Percentiles rank a stretch among this genome's conserved stretches.
phyloP scores from a whole-genome alignment of 345 rosid genomes.

The Acer campestre region DNA sequence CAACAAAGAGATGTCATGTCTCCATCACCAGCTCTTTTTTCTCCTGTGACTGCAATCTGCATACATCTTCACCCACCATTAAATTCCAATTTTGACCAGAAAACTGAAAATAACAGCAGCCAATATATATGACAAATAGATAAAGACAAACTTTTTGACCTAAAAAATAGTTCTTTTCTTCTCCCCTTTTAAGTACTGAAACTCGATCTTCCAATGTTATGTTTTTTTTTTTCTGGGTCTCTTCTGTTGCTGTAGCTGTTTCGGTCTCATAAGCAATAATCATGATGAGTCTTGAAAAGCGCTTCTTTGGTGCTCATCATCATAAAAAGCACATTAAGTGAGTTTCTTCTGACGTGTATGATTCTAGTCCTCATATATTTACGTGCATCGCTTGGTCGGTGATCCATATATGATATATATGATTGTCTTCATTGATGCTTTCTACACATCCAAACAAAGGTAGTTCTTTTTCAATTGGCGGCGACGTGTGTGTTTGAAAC shows the following conservation, averaged over 20 bases:
- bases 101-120: neutral
- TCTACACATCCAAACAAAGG: neutral
- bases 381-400: slow-evolving; percentile 7
- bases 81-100: neutral
- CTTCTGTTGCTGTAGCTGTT: neutral
- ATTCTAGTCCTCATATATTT: neutral
- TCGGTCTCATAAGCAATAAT: neutral
- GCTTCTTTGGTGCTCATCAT: neutral
- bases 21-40: neutral
- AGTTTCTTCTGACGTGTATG: neutral
- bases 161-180: neutral
- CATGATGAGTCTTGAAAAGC: neutral
- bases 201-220: neutral
- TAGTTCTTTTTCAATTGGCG: neutral
- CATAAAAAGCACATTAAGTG: neutral
- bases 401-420: neutral
- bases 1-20: neutral
- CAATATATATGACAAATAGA: neutral
- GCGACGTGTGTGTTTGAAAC: slow-evolving; percentile 4
- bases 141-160: slow-evolving; percentile 8
- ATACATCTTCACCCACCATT: neutral
- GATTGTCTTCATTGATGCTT: neutral
- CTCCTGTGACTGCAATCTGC: neutral
- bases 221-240: neutral
- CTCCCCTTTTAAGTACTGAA: neutral